Evolutionary conservation across 768 basidiomycete genomes (phyloP).

Genomic region (Boletellus sp.): DNA sequence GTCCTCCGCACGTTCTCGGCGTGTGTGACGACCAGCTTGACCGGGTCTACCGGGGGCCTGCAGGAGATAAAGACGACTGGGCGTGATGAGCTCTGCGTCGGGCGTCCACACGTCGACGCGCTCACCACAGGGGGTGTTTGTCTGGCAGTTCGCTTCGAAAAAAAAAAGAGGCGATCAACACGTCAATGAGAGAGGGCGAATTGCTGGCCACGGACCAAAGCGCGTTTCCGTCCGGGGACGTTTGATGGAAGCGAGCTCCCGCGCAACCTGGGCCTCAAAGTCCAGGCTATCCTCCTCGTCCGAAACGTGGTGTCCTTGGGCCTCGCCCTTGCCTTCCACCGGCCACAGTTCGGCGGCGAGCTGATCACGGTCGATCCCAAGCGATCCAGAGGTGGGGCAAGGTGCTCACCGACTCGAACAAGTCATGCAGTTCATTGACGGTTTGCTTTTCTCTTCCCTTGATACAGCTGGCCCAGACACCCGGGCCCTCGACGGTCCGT

Average conservation of each 20-base stretch:
- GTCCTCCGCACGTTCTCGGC: constrained; percentile 59
- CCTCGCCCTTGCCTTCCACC: constrained; percentile 22
- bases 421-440: constrained; percentile 70
- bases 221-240: constrained; percentile 56
- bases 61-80: constrained; percentile 79
- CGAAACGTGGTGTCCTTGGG: constrained; percentile 24
- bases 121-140: constrained; percentile 75
- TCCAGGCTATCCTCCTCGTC: constrained; percentile 44
- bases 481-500: constrained; percentile 70
- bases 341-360: constrained; percentile 75
- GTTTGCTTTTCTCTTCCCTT: constrained; percentile 81
- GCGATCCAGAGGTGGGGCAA: not conserved
- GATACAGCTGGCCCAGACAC: constrained; percentile 82
- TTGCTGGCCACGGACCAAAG: constrained; percentile 49
- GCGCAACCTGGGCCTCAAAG: constrained; percentile 68
- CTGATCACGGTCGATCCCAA: constrained; percentile 36
- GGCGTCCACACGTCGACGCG: not conserved
- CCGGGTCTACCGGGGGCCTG: constrained; percentile 73
- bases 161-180: constrained; percentile 6
- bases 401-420: constrained; percentile 67
- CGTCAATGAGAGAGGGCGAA: not conserved
- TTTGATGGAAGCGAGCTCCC: constrained; percentile 69
- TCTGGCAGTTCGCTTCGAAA: constrained; percentile 64
- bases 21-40: constrained; percentile 61
- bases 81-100: not conserved